Evolutionary conservation across 179 eudicot species (phyloP).

Genomic region (Beta macrorhiza): DNA sequence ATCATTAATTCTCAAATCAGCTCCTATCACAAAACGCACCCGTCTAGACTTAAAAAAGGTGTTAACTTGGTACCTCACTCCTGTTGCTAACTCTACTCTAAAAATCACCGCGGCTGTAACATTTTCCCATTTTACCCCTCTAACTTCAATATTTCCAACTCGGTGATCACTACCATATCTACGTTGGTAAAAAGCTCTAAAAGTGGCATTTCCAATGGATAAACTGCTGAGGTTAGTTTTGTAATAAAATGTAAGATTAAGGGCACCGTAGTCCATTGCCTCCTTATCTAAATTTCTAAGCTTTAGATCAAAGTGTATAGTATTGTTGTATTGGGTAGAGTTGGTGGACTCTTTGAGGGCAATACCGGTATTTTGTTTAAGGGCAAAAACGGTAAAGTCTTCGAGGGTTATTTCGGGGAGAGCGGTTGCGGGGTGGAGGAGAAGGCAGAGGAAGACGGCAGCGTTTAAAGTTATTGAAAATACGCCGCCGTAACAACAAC

Average conservation of each 20-base stretch:
- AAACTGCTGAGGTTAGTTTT: slow-evolving; percentile 17
- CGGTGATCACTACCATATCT: slow-evolving; percentile 40
- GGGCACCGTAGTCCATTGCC: slow-evolving; percentile 41
- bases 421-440: slow-evolving; percentile 45
- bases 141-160: slow-evolving; percentile 12
- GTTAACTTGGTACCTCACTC: slow-evolving; percentile 50
- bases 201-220: slow-evolving; percentile 39
- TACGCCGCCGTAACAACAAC: slow-evolving; percentile 35
- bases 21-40: slow-evolving; percentile 32
- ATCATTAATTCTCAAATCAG: slow-evolving; percentile 42
- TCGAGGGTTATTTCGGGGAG: slow-evolving; percentile 39
- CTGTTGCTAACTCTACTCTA: slow-evolving; percentile 54
- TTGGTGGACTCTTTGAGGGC: slow-evolving; percentile 44
- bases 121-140: slow-evolving; percentile 38
- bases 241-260: slow-evolving; percentile 16
- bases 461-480: slow-evolving; percentile 42
- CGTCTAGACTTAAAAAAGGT: slow-evolving; percentile 49
- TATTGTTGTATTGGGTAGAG: background rate
- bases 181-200: slow-evolving; percentile 55
- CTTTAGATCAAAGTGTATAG: background rate
- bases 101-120: slow-evolving; percentile 30
- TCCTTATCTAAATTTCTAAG: background rate
- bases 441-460: slow-evolving; percentile 51
- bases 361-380: slow-evolving; percentile 27
- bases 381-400: slow-evolving; percentile 42